A percentile compares a stretch with the other conserved stretches of the same genome.
Conservation (phyloP, 495 filamentous ascomycete genomes). For the Immersiella caudata region DNA sequence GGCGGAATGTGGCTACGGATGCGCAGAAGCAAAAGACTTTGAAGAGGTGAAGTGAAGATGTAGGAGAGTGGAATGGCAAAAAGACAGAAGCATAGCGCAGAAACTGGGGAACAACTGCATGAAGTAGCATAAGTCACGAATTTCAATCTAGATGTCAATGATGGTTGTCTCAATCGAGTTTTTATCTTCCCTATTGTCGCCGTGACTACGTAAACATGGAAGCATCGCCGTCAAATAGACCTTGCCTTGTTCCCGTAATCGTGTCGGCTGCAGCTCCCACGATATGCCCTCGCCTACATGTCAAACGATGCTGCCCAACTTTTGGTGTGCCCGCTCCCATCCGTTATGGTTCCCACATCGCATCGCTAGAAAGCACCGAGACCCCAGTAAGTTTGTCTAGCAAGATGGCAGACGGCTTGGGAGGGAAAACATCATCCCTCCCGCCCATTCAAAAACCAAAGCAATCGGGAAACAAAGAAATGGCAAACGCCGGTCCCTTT, state of each 20-base stretch:
- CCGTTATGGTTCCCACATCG: background rate
- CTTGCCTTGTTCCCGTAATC: conserved; percentile 7
- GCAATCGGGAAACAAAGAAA: background rate
- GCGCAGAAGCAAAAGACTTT: conserved; percentile 99
- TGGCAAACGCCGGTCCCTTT: background rate
- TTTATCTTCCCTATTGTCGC: conserved; percentile 24
- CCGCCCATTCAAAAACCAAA: background rate
- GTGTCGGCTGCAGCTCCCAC: background rate
- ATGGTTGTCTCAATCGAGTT: conserved; percentile 16
- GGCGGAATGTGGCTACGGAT: conserved; percentile 69
- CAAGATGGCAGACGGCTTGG: background rate
- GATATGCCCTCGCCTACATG: conserved; percentile 18
- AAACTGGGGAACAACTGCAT: background rate
- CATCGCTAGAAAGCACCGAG: conserved; percentile 6
- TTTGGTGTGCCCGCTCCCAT: conserved; percentile 12
- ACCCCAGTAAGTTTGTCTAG: background rate
- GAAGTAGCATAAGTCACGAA: background rate
- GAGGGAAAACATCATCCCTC: background rate
- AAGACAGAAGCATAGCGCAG: background rate
- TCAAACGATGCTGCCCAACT: conserved; percentile 17
- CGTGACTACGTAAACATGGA: conserved; percentile 10
- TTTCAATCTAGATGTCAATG: background rate
- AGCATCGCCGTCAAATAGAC: background rate
- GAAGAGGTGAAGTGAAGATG: conserved; percentile 66
- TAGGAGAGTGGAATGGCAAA: background rate